phyloP scores from a whole-genome alignment of 1,284 basidiomycete genomes.

The Cutaneotrichosporon mucoides region DNA sequence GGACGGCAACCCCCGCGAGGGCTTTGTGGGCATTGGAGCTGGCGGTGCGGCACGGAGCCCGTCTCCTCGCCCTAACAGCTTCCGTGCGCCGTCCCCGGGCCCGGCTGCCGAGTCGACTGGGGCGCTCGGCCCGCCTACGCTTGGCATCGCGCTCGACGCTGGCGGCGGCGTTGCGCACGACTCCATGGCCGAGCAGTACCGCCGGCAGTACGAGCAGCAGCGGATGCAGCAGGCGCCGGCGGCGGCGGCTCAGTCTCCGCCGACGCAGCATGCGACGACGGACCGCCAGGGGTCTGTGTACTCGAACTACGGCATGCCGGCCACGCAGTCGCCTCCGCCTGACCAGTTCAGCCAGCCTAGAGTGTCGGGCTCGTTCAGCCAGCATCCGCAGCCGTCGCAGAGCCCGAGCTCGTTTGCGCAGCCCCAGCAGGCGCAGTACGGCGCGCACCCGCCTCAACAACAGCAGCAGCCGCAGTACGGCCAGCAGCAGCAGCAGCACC shows the following conservation, averaged over 20 bases:
- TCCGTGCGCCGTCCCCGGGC: conserved; percentile 36
- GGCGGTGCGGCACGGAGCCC: conserved; percentile 50
- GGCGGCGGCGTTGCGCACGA: conserved; percentile 73
- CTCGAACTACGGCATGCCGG: conserved; percentile 2
- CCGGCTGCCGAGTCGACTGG: conserved; percentile 26
- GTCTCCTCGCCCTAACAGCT: conserved; percentile 58
- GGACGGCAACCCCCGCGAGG: conserved; percentile 51
- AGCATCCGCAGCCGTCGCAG: not conserved
- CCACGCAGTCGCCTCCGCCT: conserved; percentile 10
- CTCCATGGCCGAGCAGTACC: conserved; percentile 63
- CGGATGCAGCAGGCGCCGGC: conserved; percentile 29
- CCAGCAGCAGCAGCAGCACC: conserved; percentile 4
- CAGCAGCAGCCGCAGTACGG: conserved; percentile 16
- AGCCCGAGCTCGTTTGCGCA: no score
- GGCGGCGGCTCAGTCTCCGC: conserved; percentile 27
- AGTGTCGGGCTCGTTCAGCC: not conserved
- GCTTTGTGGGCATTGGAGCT: conserved; percentile 73
- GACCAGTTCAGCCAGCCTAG: not conserved
- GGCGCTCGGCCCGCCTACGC: conserved; percentile 43
- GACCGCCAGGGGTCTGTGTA: conserved; percentile 15
- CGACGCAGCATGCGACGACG: conserved; percentile 12
- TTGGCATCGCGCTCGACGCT: conserved; percentile 74
- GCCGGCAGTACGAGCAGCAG: conserved; percentile 43
- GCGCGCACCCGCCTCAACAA: conserved; percentile 5
- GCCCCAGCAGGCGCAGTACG: no score